These are phyloP conservation scores for Penicillium hordei DNA, from an alignment of 2,329 filamentous ascomycete species.

Conservation along the genomic window DNA sequence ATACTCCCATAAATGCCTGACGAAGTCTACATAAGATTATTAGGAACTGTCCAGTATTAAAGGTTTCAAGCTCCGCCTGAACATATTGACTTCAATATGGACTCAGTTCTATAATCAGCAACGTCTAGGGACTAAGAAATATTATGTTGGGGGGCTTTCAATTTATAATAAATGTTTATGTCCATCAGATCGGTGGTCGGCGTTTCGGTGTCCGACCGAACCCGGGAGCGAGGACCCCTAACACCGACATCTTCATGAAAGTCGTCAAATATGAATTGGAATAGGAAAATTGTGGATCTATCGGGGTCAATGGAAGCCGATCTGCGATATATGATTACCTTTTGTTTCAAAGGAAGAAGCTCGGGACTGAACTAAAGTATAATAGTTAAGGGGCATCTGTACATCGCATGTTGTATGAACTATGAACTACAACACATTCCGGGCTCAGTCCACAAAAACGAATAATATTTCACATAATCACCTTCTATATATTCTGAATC, in stretches of 20 bases:
- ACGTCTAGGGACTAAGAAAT: no score
- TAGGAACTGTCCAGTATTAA: neutral
- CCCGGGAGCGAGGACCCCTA: neutral
- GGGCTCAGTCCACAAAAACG: neutral
- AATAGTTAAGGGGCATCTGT: neutral
- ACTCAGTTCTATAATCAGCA: neutral
- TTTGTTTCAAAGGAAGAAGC: neutral
- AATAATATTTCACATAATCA: no score
- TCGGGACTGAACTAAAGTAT: neutral
- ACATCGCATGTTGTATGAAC: neutral
- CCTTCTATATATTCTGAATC: neutral
- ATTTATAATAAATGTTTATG: no score
- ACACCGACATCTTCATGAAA: neutral
- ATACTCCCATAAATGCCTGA: neutral
- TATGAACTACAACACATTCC: neutral
- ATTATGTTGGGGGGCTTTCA: no score
- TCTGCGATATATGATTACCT: no score
- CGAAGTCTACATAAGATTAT: neutral
- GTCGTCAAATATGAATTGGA: neutral
- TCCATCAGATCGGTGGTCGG: constrained; percentile 4
- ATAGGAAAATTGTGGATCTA: neutral
- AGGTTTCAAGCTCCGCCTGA: neutral
- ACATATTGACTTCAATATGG: neutral
- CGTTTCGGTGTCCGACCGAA: constrained; percentile 3
- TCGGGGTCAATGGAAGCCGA: neutral